These are phyloP conservation scores for Capillidium rhysosporum DNA, from an alignment of 371 early-diverging fungal genomes.

Conservation along the genomic window DNA sequence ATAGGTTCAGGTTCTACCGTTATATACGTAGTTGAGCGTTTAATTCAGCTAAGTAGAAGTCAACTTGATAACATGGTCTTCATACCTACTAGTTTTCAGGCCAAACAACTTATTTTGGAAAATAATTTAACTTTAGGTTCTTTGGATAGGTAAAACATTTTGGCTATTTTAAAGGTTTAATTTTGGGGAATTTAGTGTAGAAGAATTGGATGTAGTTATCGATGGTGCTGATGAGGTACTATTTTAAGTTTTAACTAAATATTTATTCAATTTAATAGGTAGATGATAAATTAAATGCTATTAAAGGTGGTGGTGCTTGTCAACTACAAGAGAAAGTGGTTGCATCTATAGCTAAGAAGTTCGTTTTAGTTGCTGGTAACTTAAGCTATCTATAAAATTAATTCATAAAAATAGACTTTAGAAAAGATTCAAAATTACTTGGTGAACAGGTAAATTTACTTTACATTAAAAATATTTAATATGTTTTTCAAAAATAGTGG, in stretches of 20 bases:
- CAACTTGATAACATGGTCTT: conserved; percentile 36
- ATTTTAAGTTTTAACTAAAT: conserved; percentile 8
- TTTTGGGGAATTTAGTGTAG: conserved; percentile 16
- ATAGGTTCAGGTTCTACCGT: conserved; percentile 84
- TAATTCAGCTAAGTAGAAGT: conserved; percentile 20
- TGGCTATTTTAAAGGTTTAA: background rate
- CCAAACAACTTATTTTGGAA: conserved; percentile 49
- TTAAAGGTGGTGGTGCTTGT: conserved; percentile 90
- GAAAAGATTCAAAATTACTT: conserved; percentile 54
- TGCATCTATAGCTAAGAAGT: conserved; percentile 55
- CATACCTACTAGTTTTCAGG: conserved; percentile 85
- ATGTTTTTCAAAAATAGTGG: conserved; percentile 26
- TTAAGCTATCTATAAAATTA: background rate
- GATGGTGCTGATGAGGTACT: conserved; percentile 84
- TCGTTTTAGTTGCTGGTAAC: conserved; percentile 56
- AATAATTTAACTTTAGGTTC: conserved; percentile 39
- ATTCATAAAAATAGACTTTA: conserved; percentile 19
- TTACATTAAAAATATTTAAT: background rate
- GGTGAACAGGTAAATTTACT: conserved; percentile 36
- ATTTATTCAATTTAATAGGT: conserved; percentile 14
- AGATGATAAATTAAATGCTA: conserved; percentile 54
- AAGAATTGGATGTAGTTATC: conserved; percentile 63
- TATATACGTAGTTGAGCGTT: conserved; percentile 61
- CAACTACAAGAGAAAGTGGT: conserved; percentile 85
- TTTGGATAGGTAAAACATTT: conserved; percentile 38